Evolutionary conservation across 345 rosid genomes (phyloP).

Genomic region (Eucalyptus lansdowneana): DNA sequence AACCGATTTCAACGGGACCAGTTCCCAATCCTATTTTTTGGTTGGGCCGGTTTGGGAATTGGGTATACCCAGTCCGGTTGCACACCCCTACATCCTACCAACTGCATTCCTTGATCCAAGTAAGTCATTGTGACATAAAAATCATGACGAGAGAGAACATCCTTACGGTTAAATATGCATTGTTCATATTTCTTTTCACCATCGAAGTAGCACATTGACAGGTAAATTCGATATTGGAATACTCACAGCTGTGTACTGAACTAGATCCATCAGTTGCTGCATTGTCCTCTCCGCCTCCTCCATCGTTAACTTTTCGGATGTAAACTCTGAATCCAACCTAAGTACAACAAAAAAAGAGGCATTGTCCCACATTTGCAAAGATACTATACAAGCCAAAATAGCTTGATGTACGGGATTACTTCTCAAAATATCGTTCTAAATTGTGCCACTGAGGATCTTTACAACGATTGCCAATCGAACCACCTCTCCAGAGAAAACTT

Average conservation of each 20-base stretch:
- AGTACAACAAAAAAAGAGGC: constrained; percentile 2
- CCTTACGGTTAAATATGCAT: background rate
- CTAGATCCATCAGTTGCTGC: constrained; percentile 67
- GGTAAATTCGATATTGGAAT: background rate
- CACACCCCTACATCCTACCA: background rate
- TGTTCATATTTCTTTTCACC: background rate
- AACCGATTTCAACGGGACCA: too few relatives aligned
- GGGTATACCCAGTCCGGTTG: too few relatives aligned
- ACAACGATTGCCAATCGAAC: constrained; percentile 96
- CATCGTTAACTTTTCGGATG: constrained; percentile 61
- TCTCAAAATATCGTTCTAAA: constrained; percentile 84
- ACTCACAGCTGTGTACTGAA: constrained; percentile 89
- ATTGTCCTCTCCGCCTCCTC: constrained; percentile 66
- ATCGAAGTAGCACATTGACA: background rate
- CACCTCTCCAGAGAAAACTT: constrained; percentile 85
- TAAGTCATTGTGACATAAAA: background rate
- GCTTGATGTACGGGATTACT: constrained; percentile 29
- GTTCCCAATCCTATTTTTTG: too few relatives aligned
- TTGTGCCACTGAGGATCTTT: constrained; percentile 99
- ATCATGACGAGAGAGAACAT: background rate
- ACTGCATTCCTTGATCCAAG: background rate
- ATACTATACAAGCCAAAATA: constrained; percentile 1
- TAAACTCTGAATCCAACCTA: constrained; percentile 77
- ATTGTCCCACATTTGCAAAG: background rate
- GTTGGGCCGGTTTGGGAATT: too few relatives aligned